phyloP scores from a whole-genome alignment of 2,329 filamentous ascomycete genomes.

The Huntiella omanensis region DNA sequence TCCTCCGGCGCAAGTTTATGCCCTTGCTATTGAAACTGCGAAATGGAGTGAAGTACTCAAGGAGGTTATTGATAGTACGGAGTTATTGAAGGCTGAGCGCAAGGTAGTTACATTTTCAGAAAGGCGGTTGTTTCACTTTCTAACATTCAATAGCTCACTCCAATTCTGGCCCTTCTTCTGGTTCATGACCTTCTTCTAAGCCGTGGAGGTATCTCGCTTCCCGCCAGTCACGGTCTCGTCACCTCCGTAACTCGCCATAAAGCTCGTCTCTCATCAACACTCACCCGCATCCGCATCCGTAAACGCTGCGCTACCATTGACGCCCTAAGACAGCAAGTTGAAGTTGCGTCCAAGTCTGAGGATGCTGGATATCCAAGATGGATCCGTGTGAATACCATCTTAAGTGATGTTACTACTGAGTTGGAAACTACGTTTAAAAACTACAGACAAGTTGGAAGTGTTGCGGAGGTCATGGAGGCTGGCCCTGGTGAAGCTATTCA shows the following conservation, averaged over 20 bases:
- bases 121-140: slow-evolving; percentile 9
- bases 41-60: slow-evolving; percentile 82
- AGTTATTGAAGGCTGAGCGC: slow-evolving; percentile 57
- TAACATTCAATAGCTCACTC: slow-evolving; percentile 44
- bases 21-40: slow-evolving; percentile 64
- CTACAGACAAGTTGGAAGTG: slow-evolving; percentile 35
- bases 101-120: slow-evolving; percentile 39
- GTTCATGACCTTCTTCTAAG: slow-evolving; percentile 71
- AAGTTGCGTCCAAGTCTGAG: slow-evolving; percentile 28
- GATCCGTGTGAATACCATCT: slow-evolving; percentile 72
- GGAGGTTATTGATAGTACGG: slow-evolving; percentile 71
- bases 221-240: slow-evolving; percentile 59
- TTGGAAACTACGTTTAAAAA: slow-evolving; percentile 53
- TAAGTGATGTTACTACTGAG: slow-evolving; percentile 50
- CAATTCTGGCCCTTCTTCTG: slow-evolving; percentile 60
- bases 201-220: slow-evolving; percentile 66
- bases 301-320: slow-evolving; percentile 51
- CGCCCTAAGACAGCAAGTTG: slow-evolving; percentile 40
- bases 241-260: slow-evolving; percentile 64
- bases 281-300: slow-evolving; percentile 60
- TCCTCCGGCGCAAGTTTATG: slow-evolving; percentile 65
- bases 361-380: slow-evolving; percentile 60
- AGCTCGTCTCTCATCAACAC: slow-evolving; percentile 59
- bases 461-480: slow-evolving; percentile 37
- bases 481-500: slow-evolving; percentile 25